Conservation (phyloP, 1,284 basidiomycete species). For the Ustilago bromivora region DNA sequence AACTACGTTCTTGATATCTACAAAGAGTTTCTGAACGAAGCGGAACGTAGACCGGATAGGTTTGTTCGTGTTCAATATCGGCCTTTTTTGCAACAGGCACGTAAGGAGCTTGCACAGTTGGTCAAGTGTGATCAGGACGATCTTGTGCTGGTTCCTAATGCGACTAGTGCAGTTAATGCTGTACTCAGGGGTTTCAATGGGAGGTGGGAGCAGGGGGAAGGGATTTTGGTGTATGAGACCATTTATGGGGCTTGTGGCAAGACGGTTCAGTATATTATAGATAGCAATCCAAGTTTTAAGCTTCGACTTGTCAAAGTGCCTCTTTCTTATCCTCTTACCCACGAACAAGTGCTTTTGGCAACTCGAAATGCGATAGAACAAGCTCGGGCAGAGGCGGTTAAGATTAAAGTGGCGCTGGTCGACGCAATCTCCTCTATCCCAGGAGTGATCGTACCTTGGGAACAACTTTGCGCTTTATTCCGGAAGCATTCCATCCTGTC, state of each 20-base stretch:
- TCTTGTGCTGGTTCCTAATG: conserved; percentile 66
- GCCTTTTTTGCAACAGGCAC: conserved; percentile 16
- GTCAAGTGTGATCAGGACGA: conserved; percentile 41
- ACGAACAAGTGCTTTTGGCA: conserved; percentile 64
- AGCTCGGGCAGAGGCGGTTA: conserved; percentile 73
- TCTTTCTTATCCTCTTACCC: conserved; percentile 60
- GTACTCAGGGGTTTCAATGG: conserved; percentile 59
- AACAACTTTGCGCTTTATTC: conserved; percentile 73
- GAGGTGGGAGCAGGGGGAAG: conserved; percentile 61
- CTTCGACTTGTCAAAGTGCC: conserved; percentile 60
- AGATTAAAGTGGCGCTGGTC: conserved; percentile 82
- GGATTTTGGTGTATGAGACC: conserved; percentile 56
- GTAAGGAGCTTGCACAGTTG: conserved; percentile 24
- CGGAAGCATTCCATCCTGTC: conserved; percentile 57
- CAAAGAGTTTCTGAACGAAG: conserved; percentile 28
- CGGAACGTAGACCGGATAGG: conserved; percentile 34
- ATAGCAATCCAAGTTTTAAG: conserved; percentile 48
- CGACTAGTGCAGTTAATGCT: conserved; percentile 67
- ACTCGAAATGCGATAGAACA: conserved; percentile 35
- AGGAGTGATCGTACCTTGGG: conserved; percentile 82
- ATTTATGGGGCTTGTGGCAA: conserved; percentile 65
- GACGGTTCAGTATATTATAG: conserved; percentile 63
- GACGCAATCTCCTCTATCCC: conserved; percentile 81
- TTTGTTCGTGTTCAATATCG: conserved; percentile 36
- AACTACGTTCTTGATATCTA: conserved; percentile 34